Evolutionary conservation across 768 basidiomycete genomes (phyloP), one percentile per base, ranked within the genome.

Genomic region (Scleroderma bovista): DNA sequence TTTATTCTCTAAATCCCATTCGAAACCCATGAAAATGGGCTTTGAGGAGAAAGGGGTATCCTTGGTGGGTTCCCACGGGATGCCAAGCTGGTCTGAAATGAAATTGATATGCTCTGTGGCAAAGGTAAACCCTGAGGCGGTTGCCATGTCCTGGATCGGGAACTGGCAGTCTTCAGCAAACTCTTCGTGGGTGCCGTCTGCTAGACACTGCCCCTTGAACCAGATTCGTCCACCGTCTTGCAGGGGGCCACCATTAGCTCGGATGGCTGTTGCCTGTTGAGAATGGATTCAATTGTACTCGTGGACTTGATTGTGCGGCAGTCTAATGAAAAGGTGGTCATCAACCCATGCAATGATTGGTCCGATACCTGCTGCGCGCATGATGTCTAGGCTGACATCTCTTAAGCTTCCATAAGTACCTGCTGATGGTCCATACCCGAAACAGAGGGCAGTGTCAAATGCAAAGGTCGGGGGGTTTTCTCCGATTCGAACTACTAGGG

Each of bases 111-210:
- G 33, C 15, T 34, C 51, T 12, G 59, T 50, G 42, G 48, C 39
- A 47, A 64, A 72, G 3, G 58, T n/a, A 40, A 6, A 19, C 20
- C 19, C 20, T 19, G 46, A 65, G 10, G 17, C 17, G 6, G 4
- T 11, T 6, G 1, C 17, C 20, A 6, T 3, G 7, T 11, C 20
- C 17, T 19, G 17, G 20, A 40, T 31, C 0, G 55, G 56, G 19
- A 50, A 54, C 1, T 17, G 2, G 8, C 52, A 50, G 38, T 74
- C 69, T 41, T 74, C 67, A 36, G 67, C 65, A 46, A 67, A 71
- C 45, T 73, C 65, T 31, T 68, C 57, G 0, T 34, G 6, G 0
- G 16, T 24, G 0, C 59, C 64, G 44, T 62, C 51, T 0, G 54
- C 51, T 16, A 62, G 36, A 0, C 22, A n/a, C 0, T 50, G 41